Percentiles rank a stretch among this genome's conserved stretches.
Conservation (phyloP, 2,329 filamentous ascomycete species). For the Fusarium vanettenii region DNA sequence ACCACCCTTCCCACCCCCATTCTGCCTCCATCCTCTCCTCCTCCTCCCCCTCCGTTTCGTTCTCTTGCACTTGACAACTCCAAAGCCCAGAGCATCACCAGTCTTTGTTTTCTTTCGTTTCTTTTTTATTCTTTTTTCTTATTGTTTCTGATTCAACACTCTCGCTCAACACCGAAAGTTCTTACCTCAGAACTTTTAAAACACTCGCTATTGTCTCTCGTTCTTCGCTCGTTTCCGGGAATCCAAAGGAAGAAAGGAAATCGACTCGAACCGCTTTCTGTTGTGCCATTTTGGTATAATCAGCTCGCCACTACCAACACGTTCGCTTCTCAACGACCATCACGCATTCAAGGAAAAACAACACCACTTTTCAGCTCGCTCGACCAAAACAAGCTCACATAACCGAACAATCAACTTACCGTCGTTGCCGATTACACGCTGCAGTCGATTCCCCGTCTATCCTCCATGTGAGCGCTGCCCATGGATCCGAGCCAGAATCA, state of each 20-base stretch:
- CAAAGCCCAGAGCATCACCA: slow-evolving; percentile 22
- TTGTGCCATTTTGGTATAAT: not conserved
- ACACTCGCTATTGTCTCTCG: slow-evolving; percentile 36
- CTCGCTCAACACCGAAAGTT: slow-evolving; percentile 29
- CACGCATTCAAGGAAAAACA: slow-evolving; percentile 1
- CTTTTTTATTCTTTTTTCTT: slow-evolving; percentile 24
- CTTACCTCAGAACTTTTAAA: slow-evolving; percentile 14
- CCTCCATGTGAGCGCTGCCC: slow-evolving; percentile 38
- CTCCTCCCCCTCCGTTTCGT: not conserved
- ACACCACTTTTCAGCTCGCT: not conserved
- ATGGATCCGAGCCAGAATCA: slow-evolving; percentile 48
- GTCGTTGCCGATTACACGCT: slow-evolving; percentile 22
- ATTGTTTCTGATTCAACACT: slow-evolving; percentile 6
- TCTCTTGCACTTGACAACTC: slow-evolving; percentile 26
- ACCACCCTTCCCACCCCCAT: slow-evolving; percentile 36
- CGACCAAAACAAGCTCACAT: not conserved
- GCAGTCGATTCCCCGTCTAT: slow-evolving; percentile 41
- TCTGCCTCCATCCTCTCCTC: slow-evolving; percentile 12
- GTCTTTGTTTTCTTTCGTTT: not conserved
- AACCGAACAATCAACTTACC: not conserved
- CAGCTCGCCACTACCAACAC: slow-evolving; percentile 27
- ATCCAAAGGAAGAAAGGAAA: not conserved
- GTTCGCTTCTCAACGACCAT: slow-evolving; percentile 29
- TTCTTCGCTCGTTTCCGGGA: slow-evolving; percentile 26
- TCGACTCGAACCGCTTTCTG: slow-evolving; percentile 6